Conservation (phyloP, 2,329 filamentous ascomycete genomes). For the Neonectria sp. region DNA sequence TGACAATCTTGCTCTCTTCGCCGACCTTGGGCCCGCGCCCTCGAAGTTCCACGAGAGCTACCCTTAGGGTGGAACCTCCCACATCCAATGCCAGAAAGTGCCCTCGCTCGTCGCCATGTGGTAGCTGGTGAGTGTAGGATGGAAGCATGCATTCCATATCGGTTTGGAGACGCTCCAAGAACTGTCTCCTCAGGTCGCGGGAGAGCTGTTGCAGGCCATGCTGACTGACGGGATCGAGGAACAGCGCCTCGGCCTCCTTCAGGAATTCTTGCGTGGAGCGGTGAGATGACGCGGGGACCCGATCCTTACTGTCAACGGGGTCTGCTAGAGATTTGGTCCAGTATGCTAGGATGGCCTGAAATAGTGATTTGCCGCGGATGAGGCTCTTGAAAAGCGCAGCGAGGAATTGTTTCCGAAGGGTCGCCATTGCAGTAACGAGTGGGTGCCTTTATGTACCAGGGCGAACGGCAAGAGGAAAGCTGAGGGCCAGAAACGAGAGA, state of each 20-base stretch:
- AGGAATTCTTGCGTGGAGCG: conserved; percentile 67
- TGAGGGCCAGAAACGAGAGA: conserved; percentile 2
- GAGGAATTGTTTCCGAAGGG: conserved; percentile 68
- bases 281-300: conserved; percentile 37
- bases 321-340: conserved; percentile 63
- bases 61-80: conserved; percentile 77
- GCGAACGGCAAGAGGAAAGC: conserved; percentile 33
- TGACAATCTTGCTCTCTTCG: conserved; percentile 66
- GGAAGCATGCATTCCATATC: conserved; percentile 75
- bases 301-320: conserved; percentile 46
- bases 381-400: conserved; percentile 71
- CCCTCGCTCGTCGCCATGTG: conserved; percentile 71
- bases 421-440: conserved; percentile 71
- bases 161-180: conserved; percentile 65
- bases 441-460: conserved; percentile 60
- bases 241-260: conserved; percentile 66
- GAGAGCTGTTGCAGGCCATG: conserved; percentile 64
- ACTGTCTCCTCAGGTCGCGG: conserved; percentile 67
- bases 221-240: conserved; percentile 64
- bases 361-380: conserved; percentile 70
- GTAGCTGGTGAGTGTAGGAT: conserved; percentile 76
- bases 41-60: conserved; percentile 73
- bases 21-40: conserved; percentile 58
- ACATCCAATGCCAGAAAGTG: conserved; percentile 76
- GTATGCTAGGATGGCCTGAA: conserved; percentile 70